These are phyloP conservation scores for Erucastrum elatum DNA, from an alignment of 345 rosid genomes.

Conservation along the genomic window DNA sequence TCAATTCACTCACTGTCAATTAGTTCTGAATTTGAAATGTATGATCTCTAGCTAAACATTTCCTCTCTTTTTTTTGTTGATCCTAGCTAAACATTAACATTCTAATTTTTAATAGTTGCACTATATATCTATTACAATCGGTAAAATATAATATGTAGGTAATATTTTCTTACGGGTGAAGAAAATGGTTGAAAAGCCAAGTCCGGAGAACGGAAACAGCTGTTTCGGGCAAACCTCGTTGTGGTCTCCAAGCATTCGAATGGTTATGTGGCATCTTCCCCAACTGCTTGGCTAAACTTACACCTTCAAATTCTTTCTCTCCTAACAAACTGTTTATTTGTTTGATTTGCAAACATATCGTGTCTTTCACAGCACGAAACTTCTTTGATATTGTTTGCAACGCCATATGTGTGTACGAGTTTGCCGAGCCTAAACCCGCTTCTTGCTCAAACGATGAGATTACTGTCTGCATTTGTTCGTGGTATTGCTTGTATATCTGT, in stretches of 20 bases:
- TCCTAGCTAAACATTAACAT: neutral
- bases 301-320: slow-evolving; percentile 55
- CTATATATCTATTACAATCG: neutral
- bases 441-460: slow-evolving; percentile 65
- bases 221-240: slow-evolving; percentile 80
- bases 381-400: slow-evolving; percentile 71
- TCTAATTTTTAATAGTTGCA: neutral
- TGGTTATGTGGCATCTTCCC: slow-evolving; percentile 41
- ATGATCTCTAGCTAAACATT: neutral
- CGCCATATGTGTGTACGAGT: slow-evolving; percentile 64
- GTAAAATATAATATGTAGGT: neutral
- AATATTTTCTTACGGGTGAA: slow-evolving; percentile 63
- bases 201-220: slow-evolving; percentile 73
- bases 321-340: slow-evolving; percentile 57
- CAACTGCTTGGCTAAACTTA: slow-evolving; percentile 40
- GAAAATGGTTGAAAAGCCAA: slow-evolving; percentile 91
- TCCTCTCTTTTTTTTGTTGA: neutral
- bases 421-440: slow-evolving; percentile 62
- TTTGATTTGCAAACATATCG: slow-evolving; percentile 58
- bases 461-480: slow-evolving; percentile 65
- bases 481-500: slow-evolving; percentile 67
- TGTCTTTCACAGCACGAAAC: slow-evolving; percentile 69
- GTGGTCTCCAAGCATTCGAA: slow-evolving; percentile 75
- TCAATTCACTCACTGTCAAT: neutral
- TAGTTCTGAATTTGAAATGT: neutral